These are phyloP conservation scores for Acanthochlamys bracteata DNA, from an alignment of 106 monocot genomes.

Conservation along the genomic window DNA sequence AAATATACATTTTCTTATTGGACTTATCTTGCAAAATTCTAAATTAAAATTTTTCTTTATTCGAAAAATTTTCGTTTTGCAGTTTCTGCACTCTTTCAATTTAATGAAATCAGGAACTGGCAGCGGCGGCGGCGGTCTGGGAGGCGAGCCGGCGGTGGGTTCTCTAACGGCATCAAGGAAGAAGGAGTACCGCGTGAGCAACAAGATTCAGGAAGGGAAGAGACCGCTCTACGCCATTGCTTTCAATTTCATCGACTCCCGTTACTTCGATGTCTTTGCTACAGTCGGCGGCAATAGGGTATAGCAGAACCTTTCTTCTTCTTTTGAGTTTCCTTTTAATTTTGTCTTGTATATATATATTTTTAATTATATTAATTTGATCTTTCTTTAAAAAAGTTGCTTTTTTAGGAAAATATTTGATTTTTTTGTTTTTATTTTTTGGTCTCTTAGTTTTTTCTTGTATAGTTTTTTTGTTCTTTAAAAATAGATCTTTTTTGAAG, in stretches of 20 bases:
- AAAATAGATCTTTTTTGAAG: too few species aligned
- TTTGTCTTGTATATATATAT: too few species aligned
- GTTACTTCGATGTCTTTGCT: conserved; percentile 93
- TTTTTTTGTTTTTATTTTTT: not conserved
- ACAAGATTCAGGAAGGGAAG: conserved; percentile 84
- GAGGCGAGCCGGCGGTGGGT: conserved; percentile 74
- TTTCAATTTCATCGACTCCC: conserved; percentile 94
- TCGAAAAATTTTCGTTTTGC: too few species aligned
- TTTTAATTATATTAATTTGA: not conserved
- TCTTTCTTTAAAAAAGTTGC: not conserved
- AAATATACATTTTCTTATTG: too few species aligned
- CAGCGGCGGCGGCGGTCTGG: conserved; percentile 31
- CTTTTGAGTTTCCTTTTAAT: too few species aligned
- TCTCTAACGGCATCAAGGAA: conserved; percentile 61
- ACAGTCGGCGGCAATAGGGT: conserved; percentile 91
- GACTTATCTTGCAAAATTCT: too few species aligned
- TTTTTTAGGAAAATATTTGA: not conserved
- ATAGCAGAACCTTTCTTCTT: not conserved
- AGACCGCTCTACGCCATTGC: conserved; percentile 91
- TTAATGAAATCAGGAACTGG: not conserved
- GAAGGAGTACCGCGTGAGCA: conserved; percentile 73
- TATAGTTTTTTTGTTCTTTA: too few species aligned
- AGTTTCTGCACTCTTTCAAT: too few species aligned
- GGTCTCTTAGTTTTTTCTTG: not conserved
- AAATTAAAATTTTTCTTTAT: too few species aligned